A percentile compares a stretch with the other conserved stretches of the same genome.
Conservation (phyloP, 192 early-diverging fungal species). For the Podila minutissima region DNA sequence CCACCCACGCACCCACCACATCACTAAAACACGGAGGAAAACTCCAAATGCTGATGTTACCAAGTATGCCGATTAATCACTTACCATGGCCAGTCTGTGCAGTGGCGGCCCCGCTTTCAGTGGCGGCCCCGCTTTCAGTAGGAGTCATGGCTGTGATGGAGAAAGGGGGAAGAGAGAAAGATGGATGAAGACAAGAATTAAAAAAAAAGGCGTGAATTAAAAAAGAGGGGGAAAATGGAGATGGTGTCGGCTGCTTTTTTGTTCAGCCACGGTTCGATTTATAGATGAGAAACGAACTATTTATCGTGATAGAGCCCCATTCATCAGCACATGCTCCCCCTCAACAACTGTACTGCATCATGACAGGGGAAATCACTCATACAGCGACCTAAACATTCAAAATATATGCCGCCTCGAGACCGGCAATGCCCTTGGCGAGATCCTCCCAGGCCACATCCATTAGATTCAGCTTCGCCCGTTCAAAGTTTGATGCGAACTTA, state of each 20-base stretch:
- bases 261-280: too few species aligned
- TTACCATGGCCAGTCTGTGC: background rate
- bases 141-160: slow-evolving; percentile 1
- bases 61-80: background rate
- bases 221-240: background rate
- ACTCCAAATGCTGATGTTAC: too few species aligned
- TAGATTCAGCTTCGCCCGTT: slow-evolving; percentile 18
- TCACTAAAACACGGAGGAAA: too few species aligned
- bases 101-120: background rate
- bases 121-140: too few species aligned
- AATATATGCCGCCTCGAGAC: background rate
- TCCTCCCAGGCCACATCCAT: slow-evolving; percentile 33
- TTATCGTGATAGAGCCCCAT: too few species aligned
- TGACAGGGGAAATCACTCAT: too few species aligned
- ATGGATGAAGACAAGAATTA: background rate
- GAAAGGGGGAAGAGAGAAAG: background rate
- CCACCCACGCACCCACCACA: too few species aligned
- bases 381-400: too few species aligned
- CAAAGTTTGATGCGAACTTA: slow-evolving; percentile 41
- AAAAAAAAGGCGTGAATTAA: background rate
- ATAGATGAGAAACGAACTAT: too few species aligned
- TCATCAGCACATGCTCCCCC: background rate
- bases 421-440: background rate
- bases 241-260: too few species aligned
- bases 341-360: background rate